Evolutionary conservation across 768 basidiomycete genomes (phyloP).

Genomic region (Mycena kentingensis): DNA sequence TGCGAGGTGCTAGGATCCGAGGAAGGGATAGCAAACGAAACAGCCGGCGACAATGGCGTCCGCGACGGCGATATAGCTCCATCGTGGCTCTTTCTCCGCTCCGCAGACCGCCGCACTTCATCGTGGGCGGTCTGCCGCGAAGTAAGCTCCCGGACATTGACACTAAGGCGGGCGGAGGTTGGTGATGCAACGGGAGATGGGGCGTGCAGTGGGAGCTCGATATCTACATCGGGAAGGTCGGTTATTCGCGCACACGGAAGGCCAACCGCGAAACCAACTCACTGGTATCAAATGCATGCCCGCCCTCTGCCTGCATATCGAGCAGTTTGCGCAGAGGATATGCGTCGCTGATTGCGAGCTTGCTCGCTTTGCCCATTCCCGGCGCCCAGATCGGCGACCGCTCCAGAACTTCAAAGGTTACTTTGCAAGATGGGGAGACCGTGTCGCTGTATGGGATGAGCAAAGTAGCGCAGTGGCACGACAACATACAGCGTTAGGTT

Average conservation of each 20-base stretch:
- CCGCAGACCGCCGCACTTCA: background rate
- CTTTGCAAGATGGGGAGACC: background rate
- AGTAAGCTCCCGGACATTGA: slow-evolving; percentile 1
- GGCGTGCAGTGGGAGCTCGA: background rate
- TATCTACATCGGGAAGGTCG: background rate
- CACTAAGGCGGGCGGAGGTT: background rate
- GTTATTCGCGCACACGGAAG: background rate
- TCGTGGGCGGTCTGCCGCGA: background rate
- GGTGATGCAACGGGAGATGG: background rate
- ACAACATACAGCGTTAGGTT: background rate
- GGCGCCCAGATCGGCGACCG: background rate
- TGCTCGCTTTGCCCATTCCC: background rate
- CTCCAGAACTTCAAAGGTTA: background rate
- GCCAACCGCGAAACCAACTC: background rate
- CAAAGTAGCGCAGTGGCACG: background rate
- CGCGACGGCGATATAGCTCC: background rate
- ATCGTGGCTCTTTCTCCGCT: background rate
- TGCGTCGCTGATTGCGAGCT: background rate
- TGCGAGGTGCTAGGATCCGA: background rate
- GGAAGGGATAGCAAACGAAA: background rate
- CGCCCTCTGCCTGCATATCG: slow-evolving; percentile 2
- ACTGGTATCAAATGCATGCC: background rate
- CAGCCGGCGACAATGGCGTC: background rate
- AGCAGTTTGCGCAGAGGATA: background rate
- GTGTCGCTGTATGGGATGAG: background rate